These are phyloP conservation scores for Leptosphaerulina australis DNA, from an alignment of 2,329 filamentous ascomycete species.

Conservation along the genomic window DNA sequence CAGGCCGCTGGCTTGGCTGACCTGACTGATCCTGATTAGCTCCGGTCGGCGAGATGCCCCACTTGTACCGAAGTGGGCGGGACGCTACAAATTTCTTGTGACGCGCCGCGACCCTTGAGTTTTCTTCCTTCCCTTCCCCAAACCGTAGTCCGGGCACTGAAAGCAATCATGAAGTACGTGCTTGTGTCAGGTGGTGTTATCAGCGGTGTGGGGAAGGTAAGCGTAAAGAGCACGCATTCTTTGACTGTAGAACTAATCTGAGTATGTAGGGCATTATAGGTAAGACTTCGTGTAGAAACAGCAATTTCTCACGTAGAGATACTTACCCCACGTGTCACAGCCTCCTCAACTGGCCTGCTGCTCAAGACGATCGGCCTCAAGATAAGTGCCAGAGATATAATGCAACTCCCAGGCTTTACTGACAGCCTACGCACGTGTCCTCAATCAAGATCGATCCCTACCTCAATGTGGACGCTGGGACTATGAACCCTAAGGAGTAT, in stretches of 20 bases:
- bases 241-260: conserved; percentile 31
- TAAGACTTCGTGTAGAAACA: conserved; percentile 43
- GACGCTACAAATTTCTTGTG: conserved; percentile 43
- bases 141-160: conserved; percentile 48
- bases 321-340: conserved; percentile 52
- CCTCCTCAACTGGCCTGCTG: conserved; percentile 73
- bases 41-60: not conserved
- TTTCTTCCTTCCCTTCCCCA: conserved; percentile 52
- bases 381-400: conserved; percentile 58
- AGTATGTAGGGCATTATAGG: conserved; percentile 67
- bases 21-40: conserved; percentile 11
- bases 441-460: conserved; percentile 76
- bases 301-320: not conserved
- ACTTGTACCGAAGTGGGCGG: conserved; percentile 15
- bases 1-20: conserved; percentile 10
- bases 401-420: conserved; percentile 33
- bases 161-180: conserved; percentile 76
- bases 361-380: conserved; percentile 82
- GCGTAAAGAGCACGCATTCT: conserved; percentile 29
- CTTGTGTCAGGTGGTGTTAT: conserved; percentile 72
- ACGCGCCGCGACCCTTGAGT: conserved; percentile 31
- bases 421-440: conserved; percentile 59
- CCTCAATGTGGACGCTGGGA: conserved; percentile 77
- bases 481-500: conserved; percentile 70
- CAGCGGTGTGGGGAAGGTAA: conserved; percentile 55